phyloP scores from a whole-genome alignment of 345 rosid genomes.

The Trapa bicornis region DNA sequence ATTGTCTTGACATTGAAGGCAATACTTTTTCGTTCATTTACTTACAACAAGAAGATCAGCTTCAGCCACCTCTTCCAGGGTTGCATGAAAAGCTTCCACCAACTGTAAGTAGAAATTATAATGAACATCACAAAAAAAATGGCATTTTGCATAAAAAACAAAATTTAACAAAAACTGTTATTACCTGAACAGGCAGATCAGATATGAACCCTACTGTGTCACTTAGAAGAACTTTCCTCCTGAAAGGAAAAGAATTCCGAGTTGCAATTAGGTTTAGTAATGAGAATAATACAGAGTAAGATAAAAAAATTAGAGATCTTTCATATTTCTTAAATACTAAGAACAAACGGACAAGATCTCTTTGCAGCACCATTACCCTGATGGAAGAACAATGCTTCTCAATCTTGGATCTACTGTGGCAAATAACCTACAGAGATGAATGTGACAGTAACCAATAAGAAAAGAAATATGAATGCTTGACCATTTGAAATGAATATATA shows the following conservation, averaged over 20 bases:
- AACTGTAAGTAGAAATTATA: slow-evolving; percentile 25
- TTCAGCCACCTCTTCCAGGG: slow-evolving; percentile 88
- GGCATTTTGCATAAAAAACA: background rate
- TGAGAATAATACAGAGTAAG: background rate
- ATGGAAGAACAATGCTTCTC: slow-evolving; percentile 59
- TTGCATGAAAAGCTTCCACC: slow-evolving; percentile 89
- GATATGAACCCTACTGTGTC: slow-evolving; percentile 97
- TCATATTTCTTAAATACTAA: background rate
- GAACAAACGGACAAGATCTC: background rate
- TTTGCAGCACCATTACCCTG: slow-evolving; percentile 35
- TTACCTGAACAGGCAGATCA: slow-evolving; percentile 87
- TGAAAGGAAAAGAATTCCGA: slow-evolving; percentile 17
- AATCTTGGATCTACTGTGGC: slow-evolving; percentile 77
- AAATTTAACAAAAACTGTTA: background rate
- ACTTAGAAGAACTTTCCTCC: slow-evolving; percentile 75
- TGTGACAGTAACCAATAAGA: slow-evolving; percentile 4
- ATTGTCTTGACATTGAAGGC: background rate
- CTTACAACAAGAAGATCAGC: slow-evolving; percentile 93
- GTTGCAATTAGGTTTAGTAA: background rate
- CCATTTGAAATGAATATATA: slow-evolving; percentile 1
- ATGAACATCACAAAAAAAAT: background rate
- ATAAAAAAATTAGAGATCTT: background rate
- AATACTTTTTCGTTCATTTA: slow-evolving; percentile 14
- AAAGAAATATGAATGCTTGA: background rate
- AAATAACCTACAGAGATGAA: slow-evolving; percentile 41